Base-by-base conservation (phyloP, 441 rosid genomes). In the Gossypium gossypioides region DNA sequence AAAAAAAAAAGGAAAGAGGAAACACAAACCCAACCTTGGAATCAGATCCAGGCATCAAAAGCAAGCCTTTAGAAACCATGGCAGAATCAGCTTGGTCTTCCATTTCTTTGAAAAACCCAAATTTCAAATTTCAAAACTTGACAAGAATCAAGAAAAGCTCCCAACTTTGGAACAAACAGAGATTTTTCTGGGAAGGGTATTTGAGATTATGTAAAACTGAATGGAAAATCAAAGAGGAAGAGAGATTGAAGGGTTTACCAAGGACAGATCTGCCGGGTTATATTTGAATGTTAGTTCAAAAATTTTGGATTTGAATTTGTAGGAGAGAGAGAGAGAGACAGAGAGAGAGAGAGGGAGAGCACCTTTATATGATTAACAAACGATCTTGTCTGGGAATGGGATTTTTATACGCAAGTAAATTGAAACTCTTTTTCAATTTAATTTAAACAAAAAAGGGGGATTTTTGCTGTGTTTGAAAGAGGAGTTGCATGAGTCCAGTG, bases 21-120 rank as follows among this genome's bases (percentile, higher is more conserved):
- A 37, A 21, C 3, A 6, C 69, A 68, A 76, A 70, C 75, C 72
- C 60, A 16, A 88, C 91, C 85, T 84, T 84, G 70, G 75, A 22
- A 76, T 80, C 84, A 62, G 85, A 84, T 81, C 78, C 71, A 52
- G 82, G 66, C 25, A 77, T 50, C 50, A 68, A 68, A 6, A 68
- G 69, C 72, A 61, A n/a, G 65, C 55, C 81, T 29, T 42, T 60
- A 27, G 76, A 84, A 40, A 68, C 79, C 21, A 40, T 55, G 71
- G 61, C 54, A 50, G 29, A 55, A 21, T 55, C 60, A 19, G 60
- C 65, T 60, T 78, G 80, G 73, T 78, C 82, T 16, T 83, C 84
- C 96, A 88, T 88, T 19, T 34, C 44, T 37, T 71, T 18, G 24
- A 52, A 42, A 62, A 71, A 4, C 69, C 73, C 60, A 55, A 21